Evolutionary conservation across 2,329 filamentous ascomycete genomes (phyloP), one percentile per base, ranked within the genome.

Genomic region (Byssothecium circinans): DNA sequence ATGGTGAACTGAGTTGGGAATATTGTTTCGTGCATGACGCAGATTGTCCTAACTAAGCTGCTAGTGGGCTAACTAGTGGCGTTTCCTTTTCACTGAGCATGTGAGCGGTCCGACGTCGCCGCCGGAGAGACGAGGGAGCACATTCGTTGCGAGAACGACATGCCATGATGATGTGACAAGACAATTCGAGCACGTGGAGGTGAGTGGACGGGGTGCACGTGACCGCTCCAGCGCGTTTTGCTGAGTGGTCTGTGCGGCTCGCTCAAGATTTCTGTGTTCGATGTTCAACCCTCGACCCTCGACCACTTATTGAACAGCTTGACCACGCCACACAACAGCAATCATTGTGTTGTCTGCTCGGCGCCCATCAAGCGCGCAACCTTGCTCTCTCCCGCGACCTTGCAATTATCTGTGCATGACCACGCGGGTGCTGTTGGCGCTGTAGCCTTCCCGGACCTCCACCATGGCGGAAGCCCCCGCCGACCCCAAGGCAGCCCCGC

Each of bases 401-500:
- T n/a, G n/a, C n/a, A 17, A 5, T 11, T 36, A 12, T 39, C 36
- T n/a, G 19, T 23, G 22, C 36, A 39, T 39, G 36, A n/a, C 23
- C 20, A 15, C 20, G 34, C 43, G 43, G 32, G 34, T 29, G 45
- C 20, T 29, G 43, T 41, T 50, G 52, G 53, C 56, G 56, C 54
- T 56, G 56, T 49, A 58, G 59, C 62, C 60, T 64, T 40, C 44
- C 43, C 50, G 52, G 50, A 61, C 49, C 48, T 49, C 54, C 54
- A 53, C 41, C 56, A 70, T 69, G 65, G 62, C 64, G 43, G 56
- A 53, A 56, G 32, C 53, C 41, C 50, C 57, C 37, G 43, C 48
- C 34, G 65, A 69, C 47, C 51, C 61, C 37, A 70, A 69, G 53
- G 45, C 57, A 32, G 65, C 65, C 38, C 61, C 58, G 52, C 67